These are phyloP conservation scores for Citrus mangshanensis DNA, from an alignment of 345 rosid species.

Conservation along the genomic window DNA sequence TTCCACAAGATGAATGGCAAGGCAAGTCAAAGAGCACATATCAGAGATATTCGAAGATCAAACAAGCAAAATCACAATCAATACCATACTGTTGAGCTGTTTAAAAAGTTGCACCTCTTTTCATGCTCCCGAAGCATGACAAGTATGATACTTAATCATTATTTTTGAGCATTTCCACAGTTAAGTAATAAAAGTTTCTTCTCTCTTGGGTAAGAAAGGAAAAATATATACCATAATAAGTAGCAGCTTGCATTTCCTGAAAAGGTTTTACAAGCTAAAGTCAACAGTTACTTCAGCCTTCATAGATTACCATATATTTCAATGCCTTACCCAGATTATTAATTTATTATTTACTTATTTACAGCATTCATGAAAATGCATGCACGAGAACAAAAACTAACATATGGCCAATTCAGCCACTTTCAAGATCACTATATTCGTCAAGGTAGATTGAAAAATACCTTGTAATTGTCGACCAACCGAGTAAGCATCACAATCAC, in stretches of 20 bases:
- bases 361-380: neutral
- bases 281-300: neutral
- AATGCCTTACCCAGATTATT: neutral
- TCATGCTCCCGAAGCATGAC: neutral
- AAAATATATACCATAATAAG: neutral
- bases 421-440: neutral
- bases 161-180: neutral
- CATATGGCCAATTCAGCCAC: conserved; percentile 8
- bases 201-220: neutral
- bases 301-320: neutral
- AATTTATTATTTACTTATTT: neutral
- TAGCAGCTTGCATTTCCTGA: neutral
- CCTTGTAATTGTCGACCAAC: conserved; percentile 66
- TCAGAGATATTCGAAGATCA: neutral
- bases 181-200: neutral
- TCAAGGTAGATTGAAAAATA: conserved; percentile 21
- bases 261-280: neutral
- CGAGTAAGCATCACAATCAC: conserved; percentile 86
- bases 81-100: neutral
- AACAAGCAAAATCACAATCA: neutral
- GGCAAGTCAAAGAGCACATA: neutral
- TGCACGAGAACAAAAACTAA: neutral
- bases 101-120: neutral
- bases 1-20: neutral
- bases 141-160: neutral